These are phyloP conservation scores for Cerrena zonata DNA, from an alignment of 1,284 basidiomycete species.

Conservation along the genomic window DNA sequence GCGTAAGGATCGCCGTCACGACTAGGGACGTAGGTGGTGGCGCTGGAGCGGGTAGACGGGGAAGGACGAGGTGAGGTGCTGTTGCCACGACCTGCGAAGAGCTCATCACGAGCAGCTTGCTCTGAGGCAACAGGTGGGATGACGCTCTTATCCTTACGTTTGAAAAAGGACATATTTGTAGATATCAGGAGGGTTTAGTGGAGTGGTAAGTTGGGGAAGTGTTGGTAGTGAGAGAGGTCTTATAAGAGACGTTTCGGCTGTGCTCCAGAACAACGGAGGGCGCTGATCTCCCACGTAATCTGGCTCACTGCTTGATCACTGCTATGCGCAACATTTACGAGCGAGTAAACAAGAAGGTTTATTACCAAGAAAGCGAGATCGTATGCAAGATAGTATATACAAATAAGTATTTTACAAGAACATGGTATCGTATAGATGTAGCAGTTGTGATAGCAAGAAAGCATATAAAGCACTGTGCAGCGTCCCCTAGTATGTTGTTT, in stretches of 20 bases:
- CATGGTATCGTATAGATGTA: too few species aligned
- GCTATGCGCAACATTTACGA: too few species aligned
- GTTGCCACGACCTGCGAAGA: constrained; percentile 29
- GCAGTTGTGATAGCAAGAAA: too few species aligned
- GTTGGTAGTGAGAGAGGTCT: neutral
- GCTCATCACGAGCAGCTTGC: constrained; percentile 25
- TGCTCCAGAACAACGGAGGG: too few species aligned
- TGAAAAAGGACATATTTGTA: constrained; percentile 67
- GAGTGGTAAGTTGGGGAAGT: neutral
- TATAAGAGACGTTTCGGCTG: constrained; percentile 11
- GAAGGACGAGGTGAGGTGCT: constrained; percentile 38
- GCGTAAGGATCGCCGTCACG: constrained; percentile 54
- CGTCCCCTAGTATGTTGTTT: too few species aligned
- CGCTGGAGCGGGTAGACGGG: constrained; percentile 43
- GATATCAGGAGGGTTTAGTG: constrained; percentile 3
- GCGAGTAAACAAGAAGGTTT: too few species aligned
- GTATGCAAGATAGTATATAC: too few species aligned
- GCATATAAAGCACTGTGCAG: too few species aligned
- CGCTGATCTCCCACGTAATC: too few species aligned
- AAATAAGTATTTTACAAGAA: too few species aligned
- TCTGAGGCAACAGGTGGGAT: constrained; percentile 63
- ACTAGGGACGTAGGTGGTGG: constrained; percentile 59
- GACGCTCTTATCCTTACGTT: constrained; percentile 58
- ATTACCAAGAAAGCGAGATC: too few species aligned
- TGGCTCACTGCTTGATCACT: neutral